Evolutionary conservation across 768 basidiomycete genomes (phyloP), one percentile per base, ranked within the genome.

Genomic region (Kwoniella dendrophila): DNA sequence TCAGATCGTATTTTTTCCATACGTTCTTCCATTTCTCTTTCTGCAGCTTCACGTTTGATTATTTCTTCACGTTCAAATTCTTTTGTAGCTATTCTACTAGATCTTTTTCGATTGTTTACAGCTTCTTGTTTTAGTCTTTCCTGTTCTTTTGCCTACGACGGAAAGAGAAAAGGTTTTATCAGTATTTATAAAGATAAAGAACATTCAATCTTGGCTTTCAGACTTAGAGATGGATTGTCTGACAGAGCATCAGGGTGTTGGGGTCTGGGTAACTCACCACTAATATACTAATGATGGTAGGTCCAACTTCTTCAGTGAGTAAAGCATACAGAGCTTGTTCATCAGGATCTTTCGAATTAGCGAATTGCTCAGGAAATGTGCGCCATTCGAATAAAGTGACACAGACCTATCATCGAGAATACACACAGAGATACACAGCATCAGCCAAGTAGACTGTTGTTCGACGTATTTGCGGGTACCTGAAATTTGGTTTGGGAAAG

Each of bases 371-470:
- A 12, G 87, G 84, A 45, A 92, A 84, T 50, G 84, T 83, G 66
- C 92, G 88, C 92, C 92, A 97, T 66, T 97, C 92, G 12, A 84
- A 81, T 2, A 92, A 82, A 16, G 88, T 89, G 5, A 87, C 85
- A 71, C 90, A 92, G 66, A 94, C 86, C 92, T 94, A 64, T 41
- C 30, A 38, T 34, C 12, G 8, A 38, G 1, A 47, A 30, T 14
- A 11, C 33, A 18, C 16, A 55, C 49, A 52, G 30, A 51, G 16
- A 32, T 30, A 43, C 29, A 34, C 24, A 36, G 24, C 27, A 49
- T 68, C 26, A 62, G 62, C 43, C 24, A 20, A 34, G 11, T 10
- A 51, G 27, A 27, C 10, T 38, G 36, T 8, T 43, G 8, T 5
- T 10, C 51, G 24, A 12, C 4, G 51, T 10, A 6, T 4, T 24